These are phyloP conservation scores for Peronospora farinosa DNA, from an alignment of 352 stramenopile genomes.

Conservation along the genomic window DNA sequence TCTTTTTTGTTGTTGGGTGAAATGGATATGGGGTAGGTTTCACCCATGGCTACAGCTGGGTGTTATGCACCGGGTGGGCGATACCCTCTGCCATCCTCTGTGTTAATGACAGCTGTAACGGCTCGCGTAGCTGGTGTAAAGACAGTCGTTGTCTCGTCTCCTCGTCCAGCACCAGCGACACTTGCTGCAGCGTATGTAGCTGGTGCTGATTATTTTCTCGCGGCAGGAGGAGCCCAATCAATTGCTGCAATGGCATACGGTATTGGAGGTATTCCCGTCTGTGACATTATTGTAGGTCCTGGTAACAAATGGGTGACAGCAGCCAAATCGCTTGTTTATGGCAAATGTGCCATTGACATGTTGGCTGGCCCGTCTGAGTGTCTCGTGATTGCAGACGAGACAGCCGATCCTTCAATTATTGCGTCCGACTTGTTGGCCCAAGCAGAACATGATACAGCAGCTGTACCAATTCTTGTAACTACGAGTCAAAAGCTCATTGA, in stretches of 20 bases:
- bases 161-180: slow-evolving; percentile 88
- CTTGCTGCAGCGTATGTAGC: slow-evolving; percentile 92
- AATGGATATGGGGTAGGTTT: slow-evolving; percentile 33
- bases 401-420: slow-evolving; percentile 60
- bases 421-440: slow-evolving; percentile 74
- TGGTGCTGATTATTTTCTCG: slow-evolving; percentile 86
- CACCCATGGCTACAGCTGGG: slow-evolving; percentile 76
- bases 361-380: slow-evolving; percentile 96
- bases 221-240: slow-evolving; percentile 70
- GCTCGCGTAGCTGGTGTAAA: slow-evolving; percentile 91
- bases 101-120: slow-evolving; percentile 97
- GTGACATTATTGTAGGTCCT: slow-evolving; percentile 97
- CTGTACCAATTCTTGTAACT: slow-evolving; percentile 94
- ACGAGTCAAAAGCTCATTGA: slow-evolving; percentile 84
- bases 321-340: slow-evolving; percentile 95
- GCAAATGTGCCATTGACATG: slow-evolving; percentile 99
- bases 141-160: slow-evolving; percentile 93
- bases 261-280: slow-evolving; percentile 83
- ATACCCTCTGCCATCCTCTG: slow-evolving; percentile 95
- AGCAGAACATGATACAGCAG: slow-evolving; percentile 96
- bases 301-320: slow-evolving; percentile 99
- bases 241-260: slow-evolving; percentile 97
- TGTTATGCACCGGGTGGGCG: slow-evolving; percentile 97
- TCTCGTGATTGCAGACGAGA: slow-evolving; percentile 95
- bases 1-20: background rate